These are phyloP conservation scores for Fremontodendron californicum DNA, from an alignment of 345 rosid species.

Conservation along the genomic window DNA sequence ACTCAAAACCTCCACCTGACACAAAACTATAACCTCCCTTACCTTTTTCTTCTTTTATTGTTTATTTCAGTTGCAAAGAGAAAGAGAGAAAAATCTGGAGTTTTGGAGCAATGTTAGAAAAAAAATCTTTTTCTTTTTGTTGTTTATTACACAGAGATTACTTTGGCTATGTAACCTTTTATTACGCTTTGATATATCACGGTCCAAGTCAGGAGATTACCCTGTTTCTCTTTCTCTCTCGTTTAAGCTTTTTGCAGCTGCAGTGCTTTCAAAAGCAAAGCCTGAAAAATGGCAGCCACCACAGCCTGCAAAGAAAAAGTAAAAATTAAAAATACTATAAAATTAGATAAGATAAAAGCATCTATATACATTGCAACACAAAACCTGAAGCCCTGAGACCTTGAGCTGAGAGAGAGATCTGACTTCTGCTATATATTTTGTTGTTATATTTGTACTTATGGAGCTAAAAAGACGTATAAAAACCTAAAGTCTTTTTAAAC, in stretches of 20 bases:
- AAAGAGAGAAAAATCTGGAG: slow-evolving; percentile 1
- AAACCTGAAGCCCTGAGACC: no score
- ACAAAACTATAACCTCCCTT: no score
- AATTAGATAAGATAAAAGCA: slow-evolving; percentile 16
- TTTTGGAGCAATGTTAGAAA: not conserved
- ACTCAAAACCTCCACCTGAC: slow-evolving; percentile 12
- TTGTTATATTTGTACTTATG: slow-evolving; percentile 3
- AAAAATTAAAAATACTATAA: slow-evolving; percentile 19
- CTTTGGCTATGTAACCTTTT: slow-evolving; percentile 39
- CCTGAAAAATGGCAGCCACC: slow-evolving; percentile 52
- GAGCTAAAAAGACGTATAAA: not conserved
- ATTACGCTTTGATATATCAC: slow-evolving; percentile 62
- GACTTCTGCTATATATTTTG: not conserved
- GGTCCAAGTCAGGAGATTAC: slow-evolving; percentile 71
- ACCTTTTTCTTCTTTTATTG: not conserved
- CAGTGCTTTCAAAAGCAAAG: slow-evolving; percentile 58
- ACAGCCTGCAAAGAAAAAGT: slow-evolving; percentile 42
- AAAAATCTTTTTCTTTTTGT: no score
- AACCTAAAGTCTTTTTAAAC: slow-evolving; percentile 23
- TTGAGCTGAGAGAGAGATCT: slow-evolving; percentile 24
- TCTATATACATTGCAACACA: slow-evolving; percentile 4
- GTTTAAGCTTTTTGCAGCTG: slow-evolving; percentile 55
- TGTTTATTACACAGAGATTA: slow-evolving; percentile 35
- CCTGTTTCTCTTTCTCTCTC: slow-evolving; percentile 26
- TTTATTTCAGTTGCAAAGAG: slow-evolving; percentile 1